These are phyloP conservation scores for Sclerotiophoma versabilis DNA, from an alignment of 2,329 filamentous ascomycete species.

Conservation along the genomic window DNA sequence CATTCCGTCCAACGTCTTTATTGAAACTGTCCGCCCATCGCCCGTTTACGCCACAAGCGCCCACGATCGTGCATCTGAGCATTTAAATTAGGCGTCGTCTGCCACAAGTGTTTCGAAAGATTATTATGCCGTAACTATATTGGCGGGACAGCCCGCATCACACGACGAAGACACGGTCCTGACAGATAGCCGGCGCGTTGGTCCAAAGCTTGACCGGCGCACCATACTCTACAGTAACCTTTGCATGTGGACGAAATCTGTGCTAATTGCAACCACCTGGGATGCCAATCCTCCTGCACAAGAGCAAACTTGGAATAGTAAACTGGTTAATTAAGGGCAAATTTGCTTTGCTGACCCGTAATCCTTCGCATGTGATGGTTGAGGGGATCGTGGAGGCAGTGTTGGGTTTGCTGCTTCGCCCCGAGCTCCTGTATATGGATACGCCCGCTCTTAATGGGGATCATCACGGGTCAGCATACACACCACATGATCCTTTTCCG, in stretches of 20 bases:
- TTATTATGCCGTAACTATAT: background rate
- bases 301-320: constrained; percentile 1
- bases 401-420: constrained; percentile 1
- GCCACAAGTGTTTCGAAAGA: constrained; percentile 1
- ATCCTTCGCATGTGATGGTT: background rate
- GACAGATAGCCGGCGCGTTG: constrained; percentile 5
- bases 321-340: constrained; percentile 4
- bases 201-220: constrained; percentile 14
- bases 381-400: constrained; percentile 6
- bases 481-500: constrained; percentile 5
- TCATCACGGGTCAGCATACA: constrained; percentile 3
- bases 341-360: background rate
- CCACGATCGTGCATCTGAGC: constrained; percentile 13
- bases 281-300: background rate
- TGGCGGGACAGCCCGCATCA: constrained; percentile 5
- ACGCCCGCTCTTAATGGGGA: constrained; percentile 1
- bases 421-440: background rate
- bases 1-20: constrained; percentile 1
- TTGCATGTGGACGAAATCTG: constrained; percentile 2
- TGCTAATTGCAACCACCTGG: constrained; percentile 2
- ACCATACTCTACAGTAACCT: background rate
- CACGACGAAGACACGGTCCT: background rate
- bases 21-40: constrained; percentile 13
- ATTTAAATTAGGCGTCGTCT: background rate
- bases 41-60: constrained; percentile 18